Conservation (phyloP, 2,329 filamentous ascomycete genomes). For the Nemania serpens region DNA sequence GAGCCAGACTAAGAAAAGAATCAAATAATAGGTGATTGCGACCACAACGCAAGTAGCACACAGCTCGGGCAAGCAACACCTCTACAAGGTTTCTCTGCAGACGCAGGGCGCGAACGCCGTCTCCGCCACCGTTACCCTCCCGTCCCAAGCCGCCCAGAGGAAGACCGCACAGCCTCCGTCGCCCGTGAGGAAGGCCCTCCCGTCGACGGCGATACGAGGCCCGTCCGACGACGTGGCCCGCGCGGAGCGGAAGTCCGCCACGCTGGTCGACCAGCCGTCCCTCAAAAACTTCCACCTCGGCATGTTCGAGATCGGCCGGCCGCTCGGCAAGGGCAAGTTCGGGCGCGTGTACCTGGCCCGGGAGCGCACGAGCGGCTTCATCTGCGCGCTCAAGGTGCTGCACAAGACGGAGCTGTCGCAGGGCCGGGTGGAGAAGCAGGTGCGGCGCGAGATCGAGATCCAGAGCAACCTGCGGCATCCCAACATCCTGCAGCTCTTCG, state of each 20-base stretch:
- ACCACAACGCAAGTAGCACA: conserved; percentile 52
- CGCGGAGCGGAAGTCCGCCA: conserved; percentile 54
- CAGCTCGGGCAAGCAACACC: conserved; percentile 71
- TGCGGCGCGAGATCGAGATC: conserved; percentile 86
- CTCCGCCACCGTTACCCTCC: conserved; percentile 64
- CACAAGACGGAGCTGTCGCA: conserved; percentile 84
- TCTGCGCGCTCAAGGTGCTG: conserved; percentile 84
- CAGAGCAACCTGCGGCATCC: conserved; percentile 86
- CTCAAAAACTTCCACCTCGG: conserved; percentile 78
- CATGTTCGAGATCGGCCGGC: conserved; percentile 92
- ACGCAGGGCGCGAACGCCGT: conserved; percentile 71
- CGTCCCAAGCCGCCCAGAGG: conserved; percentile 67
- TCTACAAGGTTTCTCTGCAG: conserved; percentile 85
- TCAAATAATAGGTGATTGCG: conserved; percentile 49
- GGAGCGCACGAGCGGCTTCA: conserved; percentile 77
- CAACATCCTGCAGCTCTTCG: conserved; percentile 82
- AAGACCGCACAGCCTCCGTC: conserved; percentile 53
- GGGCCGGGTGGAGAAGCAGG: conserved; percentile 81
- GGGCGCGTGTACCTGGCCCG: conserved; percentile 84
- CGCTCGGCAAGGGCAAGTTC: conserved; percentile 86
- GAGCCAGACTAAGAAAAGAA: too few relatives aligned
- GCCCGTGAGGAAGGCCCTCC: conserved; percentile 56
- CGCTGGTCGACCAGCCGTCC: conserved; percentile 55
- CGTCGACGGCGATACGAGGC: conserved; percentile 41
- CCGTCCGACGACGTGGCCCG: conserved; percentile 54